Conservation (phyloP, 2,329 filamentous ascomycete species). For the Talaromyces sp. region DNA sequence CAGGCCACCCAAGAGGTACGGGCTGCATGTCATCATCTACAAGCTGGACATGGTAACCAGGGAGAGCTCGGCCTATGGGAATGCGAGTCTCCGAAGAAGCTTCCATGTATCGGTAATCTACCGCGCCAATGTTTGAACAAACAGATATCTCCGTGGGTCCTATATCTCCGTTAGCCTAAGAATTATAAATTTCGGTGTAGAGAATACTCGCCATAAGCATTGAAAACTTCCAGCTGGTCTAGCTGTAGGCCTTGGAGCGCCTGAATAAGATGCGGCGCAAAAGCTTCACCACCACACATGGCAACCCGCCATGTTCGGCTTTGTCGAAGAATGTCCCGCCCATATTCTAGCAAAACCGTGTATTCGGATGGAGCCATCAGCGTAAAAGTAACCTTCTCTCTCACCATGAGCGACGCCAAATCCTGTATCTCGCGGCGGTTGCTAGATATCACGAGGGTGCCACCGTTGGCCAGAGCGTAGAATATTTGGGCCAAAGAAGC, state of each 20-base stretch:
- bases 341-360: constrained; percentile 14
- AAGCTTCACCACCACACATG: constrained; percentile 7
- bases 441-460: constrained; percentile 14
- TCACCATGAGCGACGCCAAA: constrained; percentile 14
- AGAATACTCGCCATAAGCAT: constrained; percentile 22
- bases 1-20: constrained; percentile 33
- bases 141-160: no score
- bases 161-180: no score
- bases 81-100: no score
- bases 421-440: constrained; percentile 1
- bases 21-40: constrained; percentile 35
- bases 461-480: constrained; percentile 14
- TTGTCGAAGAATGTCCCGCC: constrained; percentile 11
- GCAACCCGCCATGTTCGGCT: constrained; percentile 3
- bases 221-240: constrained; percentile 9
- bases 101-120: no score
- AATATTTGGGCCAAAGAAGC: constrained; percentile 16
- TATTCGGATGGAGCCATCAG: constrained; percentile 20
- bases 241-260: constrained; percentile 11
- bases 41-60: not conserved
- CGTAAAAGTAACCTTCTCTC: constrained; percentile 16
- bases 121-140: no score
- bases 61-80: no score
- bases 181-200: no score
- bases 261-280: not conserved